Conservation (phyloP, 306 rosid genomes). For the Hippophae gyantsensis region DNA sequence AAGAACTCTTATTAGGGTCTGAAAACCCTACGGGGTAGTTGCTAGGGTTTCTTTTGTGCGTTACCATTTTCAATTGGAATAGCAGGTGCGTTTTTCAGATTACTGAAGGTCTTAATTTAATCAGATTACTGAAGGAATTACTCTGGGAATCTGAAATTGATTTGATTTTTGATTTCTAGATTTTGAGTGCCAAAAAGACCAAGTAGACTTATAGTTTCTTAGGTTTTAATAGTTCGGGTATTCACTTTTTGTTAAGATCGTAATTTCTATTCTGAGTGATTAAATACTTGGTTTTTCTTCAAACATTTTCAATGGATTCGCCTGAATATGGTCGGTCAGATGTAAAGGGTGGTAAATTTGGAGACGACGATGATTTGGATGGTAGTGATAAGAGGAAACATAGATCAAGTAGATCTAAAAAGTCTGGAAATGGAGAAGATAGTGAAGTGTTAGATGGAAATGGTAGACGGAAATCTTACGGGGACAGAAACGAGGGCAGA, state of each 20-base stretch:
- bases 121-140: too few relatives aligned
- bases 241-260: too few relatives aligned
- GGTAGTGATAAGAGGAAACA: constrained; percentile 67
- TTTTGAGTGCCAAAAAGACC: too few relatives aligned
- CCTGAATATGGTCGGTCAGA: constrained; percentile 42
- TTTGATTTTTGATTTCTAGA: too few relatives aligned
- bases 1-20: neutral
- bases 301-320: constrained; percentile 35
- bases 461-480: constrained; percentile 50
- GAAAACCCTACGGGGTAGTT: neutral
- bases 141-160: too few relatives aligned
- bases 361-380: constrained; percentile 72
- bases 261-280: too few relatives aligned
- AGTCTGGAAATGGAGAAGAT: constrained; percentile 55
- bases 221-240: too few relatives aligned
- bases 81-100: neutral
- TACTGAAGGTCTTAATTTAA: neutral
- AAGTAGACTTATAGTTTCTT: too few relatives aligned
- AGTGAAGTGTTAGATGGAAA: constrained; percentile 46
- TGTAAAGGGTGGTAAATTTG: constrained; percentile 47
- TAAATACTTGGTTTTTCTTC: too few relatives aligned
- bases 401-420: constrained; percentile 64
- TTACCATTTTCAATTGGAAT: neutral
- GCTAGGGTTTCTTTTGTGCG: constrained; percentile 3
- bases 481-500: constrained; percentile 46